Percentiles rank a stretch among this genome's conserved stretches.
Conservation (phyloP, 1,139 yeast species). For the Candida sp. region DNA sequence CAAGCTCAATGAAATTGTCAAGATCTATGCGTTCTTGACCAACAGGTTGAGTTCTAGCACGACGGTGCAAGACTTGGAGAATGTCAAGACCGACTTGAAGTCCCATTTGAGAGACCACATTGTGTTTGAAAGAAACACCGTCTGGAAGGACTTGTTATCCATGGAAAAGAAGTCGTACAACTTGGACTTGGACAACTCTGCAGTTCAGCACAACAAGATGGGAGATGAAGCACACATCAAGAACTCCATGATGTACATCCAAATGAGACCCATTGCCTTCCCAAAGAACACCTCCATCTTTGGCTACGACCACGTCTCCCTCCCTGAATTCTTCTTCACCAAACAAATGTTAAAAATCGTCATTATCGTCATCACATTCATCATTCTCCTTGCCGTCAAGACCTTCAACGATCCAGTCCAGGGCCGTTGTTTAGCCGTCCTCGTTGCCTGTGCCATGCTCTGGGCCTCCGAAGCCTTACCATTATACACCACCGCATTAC, state of each 20-base stretch:
- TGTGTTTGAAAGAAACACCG: constrained; percentile 96
- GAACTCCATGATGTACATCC: constrained; percentile 27
- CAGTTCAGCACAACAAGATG: constrained; percentile 30
- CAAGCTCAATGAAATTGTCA: constrained; percentile 51
- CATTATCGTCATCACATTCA: constrained; percentile 46
- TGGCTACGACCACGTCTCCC: constrained; percentile 20
- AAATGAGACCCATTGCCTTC: constrained; percentile 25
- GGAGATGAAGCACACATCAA: constrained; percentile 32
- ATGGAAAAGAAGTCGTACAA: constrained; percentile 65
- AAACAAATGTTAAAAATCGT: constrained; percentile 49
- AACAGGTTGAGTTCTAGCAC: constrained; percentile 35
- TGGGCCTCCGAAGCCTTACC: constrained; percentile 98
- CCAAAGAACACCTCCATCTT: constrained; percentile 18
- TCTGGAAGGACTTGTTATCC: constrained; percentile 95
- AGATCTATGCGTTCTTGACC: constrained; percentile 47
- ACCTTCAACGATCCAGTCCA: constrained; percentile 74
- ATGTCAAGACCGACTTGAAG: constrained; percentile 69
- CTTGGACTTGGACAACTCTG: constrained; percentile 32
- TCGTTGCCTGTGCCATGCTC: constrained; percentile 75
- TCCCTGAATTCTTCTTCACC: constrained; percentile 35
- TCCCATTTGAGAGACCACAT: constrained; percentile 88
- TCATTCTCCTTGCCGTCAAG: constrained; percentile 53
- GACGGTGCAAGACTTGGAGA: constrained; percentile 39
- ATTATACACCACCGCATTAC: constrained; percentile 78
- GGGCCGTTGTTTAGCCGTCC: constrained; percentile 78